Percentiles rank a stretch among this genome's conserved stretches.
Conservation (phyloP, 352 stramenopile genomes). For the Albugo candida region DNA sequence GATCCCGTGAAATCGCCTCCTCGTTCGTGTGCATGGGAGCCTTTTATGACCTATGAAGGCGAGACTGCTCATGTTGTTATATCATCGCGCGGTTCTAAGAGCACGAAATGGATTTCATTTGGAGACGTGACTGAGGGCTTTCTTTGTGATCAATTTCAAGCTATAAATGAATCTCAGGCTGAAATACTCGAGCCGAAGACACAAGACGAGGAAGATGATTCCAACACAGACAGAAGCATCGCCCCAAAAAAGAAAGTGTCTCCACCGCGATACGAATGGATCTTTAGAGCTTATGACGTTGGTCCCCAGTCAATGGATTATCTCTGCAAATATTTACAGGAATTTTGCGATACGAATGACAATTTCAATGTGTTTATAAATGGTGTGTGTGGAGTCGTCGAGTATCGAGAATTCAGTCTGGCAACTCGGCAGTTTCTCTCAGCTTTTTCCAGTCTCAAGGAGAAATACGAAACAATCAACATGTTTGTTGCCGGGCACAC, state of each 20-base stretch:
- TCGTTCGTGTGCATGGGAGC: not conserved
- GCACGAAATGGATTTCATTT: not conserved
- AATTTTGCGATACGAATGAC: constrained; percentile 1
- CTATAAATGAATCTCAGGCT: not conserved
- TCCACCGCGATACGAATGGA: constrained; percentile 19
- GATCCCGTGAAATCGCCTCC: not conserved
- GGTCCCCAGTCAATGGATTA: constrained; percentile 23
- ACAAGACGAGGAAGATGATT: not conserved
- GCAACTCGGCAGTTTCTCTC: constrained; percentile 17
- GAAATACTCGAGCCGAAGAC: not conserved
- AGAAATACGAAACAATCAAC: not conserved
- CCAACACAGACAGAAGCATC: not conserved
- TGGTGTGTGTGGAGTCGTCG: constrained; percentile 27
- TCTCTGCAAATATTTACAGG: constrained; percentile 8
- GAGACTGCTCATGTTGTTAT: constrained; percentile 21
- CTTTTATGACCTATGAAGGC: constrained; percentile 18
- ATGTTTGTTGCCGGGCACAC: constrained; percentile 7
- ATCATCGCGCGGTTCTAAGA: not conserved
- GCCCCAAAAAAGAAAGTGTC: not conserved
- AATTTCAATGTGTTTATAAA: constrained; percentile 18
- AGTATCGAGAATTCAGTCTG: constrained; percentile 26
- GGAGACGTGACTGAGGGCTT: not conserved
- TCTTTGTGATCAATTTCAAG: too few relatives aligned
- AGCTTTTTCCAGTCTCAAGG: constrained; percentile 3
- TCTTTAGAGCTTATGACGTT: constrained; percentile 33